These are phyloP conservation scores for Yamadazyma sp. DNA, from an alignment of 805 yeast species.

Conservation along the genomic window DNA sequence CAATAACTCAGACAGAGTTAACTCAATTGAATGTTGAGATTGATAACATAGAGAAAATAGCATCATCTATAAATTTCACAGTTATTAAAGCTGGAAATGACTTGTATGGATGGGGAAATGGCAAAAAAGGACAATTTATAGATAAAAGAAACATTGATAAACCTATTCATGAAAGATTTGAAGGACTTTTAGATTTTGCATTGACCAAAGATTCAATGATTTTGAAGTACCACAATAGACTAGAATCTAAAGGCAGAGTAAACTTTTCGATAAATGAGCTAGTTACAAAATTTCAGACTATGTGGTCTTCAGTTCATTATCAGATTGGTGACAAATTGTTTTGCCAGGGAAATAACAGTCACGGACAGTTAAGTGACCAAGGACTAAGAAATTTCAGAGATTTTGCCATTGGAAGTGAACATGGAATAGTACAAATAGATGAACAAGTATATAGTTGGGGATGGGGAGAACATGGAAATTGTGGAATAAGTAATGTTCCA, in stretches of 20 bases:
- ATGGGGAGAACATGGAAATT: slow-evolving; percentile 99
- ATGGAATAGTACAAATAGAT: slow-evolving; percentile 52
- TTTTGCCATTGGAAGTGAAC: slow-evolving; percentile 74
- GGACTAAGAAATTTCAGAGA: slow-evolving; percentile 6
- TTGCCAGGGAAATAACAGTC: slow-evolving; percentile 73
- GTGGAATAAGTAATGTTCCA: slow-evolving; percentile 45
- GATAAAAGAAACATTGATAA: slow-evolving; percentile 12
- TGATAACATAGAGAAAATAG: slow-evolving; percentile 8
- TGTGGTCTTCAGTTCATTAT: slow-evolving; percentile 82
- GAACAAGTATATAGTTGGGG: slow-evolving; percentile 75
- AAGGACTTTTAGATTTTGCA: too few relatives aligned
- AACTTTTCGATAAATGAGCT: slow-evolving; percentile 1
- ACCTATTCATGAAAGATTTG: too few relatives aligned
- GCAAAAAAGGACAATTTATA: slow-evolving; percentile 56
- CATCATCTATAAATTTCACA: slow-evolving; percentile 46
- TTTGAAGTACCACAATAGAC: slow-evolving; percentile 1
- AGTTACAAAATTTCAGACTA: slow-evolving; percentile 27
- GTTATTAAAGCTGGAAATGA: slow-evolving; percentile 40
- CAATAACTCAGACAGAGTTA: slow-evolving; percentile 8
- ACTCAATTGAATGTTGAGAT: slow-evolving; percentile 10
- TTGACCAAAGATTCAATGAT: slow-evolving; percentile 9
- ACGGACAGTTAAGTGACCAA: slow-evolving; percentile 54
- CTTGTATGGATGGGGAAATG: slow-evolving; percentile 66
- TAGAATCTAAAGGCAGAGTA: slow-evolving; percentile 19
- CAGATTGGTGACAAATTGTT: slow-evolving; percentile 19